A percentile compares a stretch with the other conserved stretches of the same genome.
phyloP scores from a whole-genome alignment of 495 filamentous ascomycete species.

The Aspergillus homomorphus region DNA sequence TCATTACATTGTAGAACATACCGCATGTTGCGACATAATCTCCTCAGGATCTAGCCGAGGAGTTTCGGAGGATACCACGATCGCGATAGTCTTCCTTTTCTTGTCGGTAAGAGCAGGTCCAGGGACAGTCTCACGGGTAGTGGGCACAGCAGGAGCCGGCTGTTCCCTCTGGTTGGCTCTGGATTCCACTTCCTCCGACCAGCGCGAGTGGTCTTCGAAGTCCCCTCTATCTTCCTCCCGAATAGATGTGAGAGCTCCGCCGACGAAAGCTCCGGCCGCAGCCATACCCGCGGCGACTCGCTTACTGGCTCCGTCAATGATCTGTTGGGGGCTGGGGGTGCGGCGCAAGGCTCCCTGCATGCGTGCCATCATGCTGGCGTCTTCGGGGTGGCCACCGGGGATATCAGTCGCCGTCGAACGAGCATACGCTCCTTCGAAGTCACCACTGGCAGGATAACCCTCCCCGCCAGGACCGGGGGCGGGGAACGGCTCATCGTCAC shows the following conservation, averaged over 20 bases:
- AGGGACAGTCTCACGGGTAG: slow-evolving; percentile 18
- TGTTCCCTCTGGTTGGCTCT: slow-evolving; percentile 37
- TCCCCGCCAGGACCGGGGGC: slow-evolving; percentile 25
- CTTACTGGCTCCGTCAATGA: slow-evolving; percentile 74
- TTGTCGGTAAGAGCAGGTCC: slow-evolving; percentile 20
- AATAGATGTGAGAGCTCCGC: slow-evolving; percentile 77
- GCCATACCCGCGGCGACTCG: slow-evolving; percentile 75
- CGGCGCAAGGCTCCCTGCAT: slow-evolving; percentile 81
- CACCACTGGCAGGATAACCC: slow-evolving; percentile 26
- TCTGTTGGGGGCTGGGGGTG: slow-evolving; percentile 85
- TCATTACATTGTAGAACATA: slow-evolving; percentile 43
- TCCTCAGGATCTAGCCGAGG: slow-evolving; percentile 57
- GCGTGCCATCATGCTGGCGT: slow-evolving; percentile 67
- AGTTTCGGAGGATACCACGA: slow-evolving; percentile 79
- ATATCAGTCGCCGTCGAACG: slow-evolving; percentile 30
- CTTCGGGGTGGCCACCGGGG: slow-evolving; percentile 38
- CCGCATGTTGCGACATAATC: slow-evolving; percentile 70
- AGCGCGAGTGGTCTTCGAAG: slow-evolving; percentile 78
- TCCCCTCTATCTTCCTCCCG: slow-evolving; percentile 76
- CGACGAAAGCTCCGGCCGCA: slow-evolving; percentile 76
- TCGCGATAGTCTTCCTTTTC: slow-evolving; percentile 69
- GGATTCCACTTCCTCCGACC: slow-evolving; percentile 74
- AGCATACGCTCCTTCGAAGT: slow-evolving; percentile 31
- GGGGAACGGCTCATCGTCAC: slow-evolving; percentile 40
- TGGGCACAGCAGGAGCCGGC: slow-evolving; percentile 20